phyloP scores from a whole-genome alignment of 306 rosid genomes.

The Luffa aegyptiaca region DNA sequence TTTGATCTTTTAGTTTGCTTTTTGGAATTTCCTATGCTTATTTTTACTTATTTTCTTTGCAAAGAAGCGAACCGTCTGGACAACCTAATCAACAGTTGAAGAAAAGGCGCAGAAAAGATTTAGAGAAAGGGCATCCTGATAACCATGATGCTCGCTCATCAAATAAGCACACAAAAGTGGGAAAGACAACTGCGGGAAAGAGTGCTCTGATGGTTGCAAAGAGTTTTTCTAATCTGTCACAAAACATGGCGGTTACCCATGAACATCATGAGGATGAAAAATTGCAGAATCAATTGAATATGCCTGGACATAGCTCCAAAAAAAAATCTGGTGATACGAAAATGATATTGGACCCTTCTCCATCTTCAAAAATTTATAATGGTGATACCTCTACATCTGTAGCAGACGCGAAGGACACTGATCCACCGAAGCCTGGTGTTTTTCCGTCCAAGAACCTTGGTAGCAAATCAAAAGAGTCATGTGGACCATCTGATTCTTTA shows the following conservation, averaged over 20 bases:
- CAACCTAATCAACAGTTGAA: conserved; percentile 82
- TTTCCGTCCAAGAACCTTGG: conserved; percentile 42
- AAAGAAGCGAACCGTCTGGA: conserved; percentile 46
- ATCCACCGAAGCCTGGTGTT: conserved; percentile 49
- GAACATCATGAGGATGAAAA: conserved; percentile 41
- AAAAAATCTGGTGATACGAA: conserved; percentile 51
- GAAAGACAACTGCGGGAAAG: conserved; percentile 55
- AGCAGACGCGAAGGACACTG: conserved; percentile 48
- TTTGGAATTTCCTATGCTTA: neutral
- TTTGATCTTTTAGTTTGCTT: neutral
- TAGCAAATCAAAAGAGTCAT: conserved; percentile 52
- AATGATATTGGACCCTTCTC: conserved; percentile 38
- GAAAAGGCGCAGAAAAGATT: conserved; percentile 89
- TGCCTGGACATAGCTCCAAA: conserved; percentile 36
- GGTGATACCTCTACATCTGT: conserved; percentile 36
- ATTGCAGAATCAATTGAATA: conserved; percentile 38
- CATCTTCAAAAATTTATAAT: conserved; percentile 46
- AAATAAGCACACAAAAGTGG: conserved; percentile 50
- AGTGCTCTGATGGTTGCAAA: conserved; percentile 34
- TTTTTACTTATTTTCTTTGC: conserved; percentile 17
- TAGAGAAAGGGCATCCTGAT: conserved; percentile 48
- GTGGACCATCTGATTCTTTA: conserved; percentile 37
- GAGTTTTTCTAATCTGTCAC: conserved; percentile 35
- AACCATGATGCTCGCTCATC: conserved; percentile 37
- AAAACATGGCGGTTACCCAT: conserved; percentile 32